These are phyloP conservation scores for Dalbergia oliveri DNA, from an alignment of 306 rosid species.

Conservation along the genomic window DNA sequence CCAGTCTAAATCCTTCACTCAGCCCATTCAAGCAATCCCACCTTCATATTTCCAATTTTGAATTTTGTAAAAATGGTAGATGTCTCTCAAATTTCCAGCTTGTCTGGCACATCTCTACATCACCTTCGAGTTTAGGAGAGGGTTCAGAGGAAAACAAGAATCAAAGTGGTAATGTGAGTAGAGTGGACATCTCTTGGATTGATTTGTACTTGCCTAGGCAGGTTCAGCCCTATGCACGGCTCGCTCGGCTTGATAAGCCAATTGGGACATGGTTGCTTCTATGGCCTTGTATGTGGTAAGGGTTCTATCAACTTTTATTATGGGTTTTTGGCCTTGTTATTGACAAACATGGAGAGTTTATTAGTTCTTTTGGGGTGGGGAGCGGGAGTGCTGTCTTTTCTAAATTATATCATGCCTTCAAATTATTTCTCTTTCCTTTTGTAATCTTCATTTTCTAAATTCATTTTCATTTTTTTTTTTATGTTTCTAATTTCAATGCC, in stretches of 20 bases:
- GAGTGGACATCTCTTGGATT: slow-evolving; percentile 66
- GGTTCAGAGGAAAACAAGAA: slow-evolving; percentile 50
- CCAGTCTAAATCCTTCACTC: slow-evolving; percentile 24
- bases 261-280: slow-evolving; percentile 96
- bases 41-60: slow-evolving; percentile 27
- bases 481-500: slow-evolving; percentile 29
- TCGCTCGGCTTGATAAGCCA: slow-evolving; percentile 95
- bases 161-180: slow-evolving; percentile 39
- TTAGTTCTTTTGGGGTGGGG: background rate
- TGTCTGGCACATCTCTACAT: slow-evolving; percentile 58
- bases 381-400: background rate
- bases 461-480: background rate
- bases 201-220: slow-evolving; percentile 68
- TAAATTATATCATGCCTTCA: background rate
- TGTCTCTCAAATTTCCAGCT: slow-evolving; percentile 48
- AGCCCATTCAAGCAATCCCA: slow-evolving; percentile 40
- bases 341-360: slow-evolving; percentile 21
- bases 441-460: background rate
- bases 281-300: slow-evolving; percentile 96
- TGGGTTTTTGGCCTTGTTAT: background rate
- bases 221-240: slow-evolving; percentile 78
- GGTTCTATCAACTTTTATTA: background rate
- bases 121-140: slow-evolving; percentile 51
- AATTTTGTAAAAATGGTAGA: slow-evolving; percentile 29
- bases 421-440: background rate